Percentiles rank a stretch among this genome's conserved stretches.
Conservation (phyloP, 768 basidiomycete genomes). For the Dioszegia hungarica region DNA sequence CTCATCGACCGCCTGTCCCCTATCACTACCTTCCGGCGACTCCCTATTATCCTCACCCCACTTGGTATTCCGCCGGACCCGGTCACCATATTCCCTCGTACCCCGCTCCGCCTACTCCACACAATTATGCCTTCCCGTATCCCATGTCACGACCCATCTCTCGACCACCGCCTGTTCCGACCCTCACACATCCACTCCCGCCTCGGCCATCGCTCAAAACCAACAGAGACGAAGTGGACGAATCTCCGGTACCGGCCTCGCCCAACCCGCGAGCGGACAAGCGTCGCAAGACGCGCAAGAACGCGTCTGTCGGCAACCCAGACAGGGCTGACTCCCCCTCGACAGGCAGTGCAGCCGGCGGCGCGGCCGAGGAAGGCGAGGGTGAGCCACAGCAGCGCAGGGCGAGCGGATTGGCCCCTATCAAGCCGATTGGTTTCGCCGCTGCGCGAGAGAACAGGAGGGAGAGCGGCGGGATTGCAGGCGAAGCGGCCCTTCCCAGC, state of each 20-base stretch:
- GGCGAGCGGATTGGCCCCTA: conserved; percentile 14
- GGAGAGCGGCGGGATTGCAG: conserved; percentile 9
- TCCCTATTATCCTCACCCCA: too few relatives aligned
- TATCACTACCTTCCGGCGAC: not conserved
- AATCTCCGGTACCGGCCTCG: not conserved
- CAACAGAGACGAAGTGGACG: conserved; percentile 1
- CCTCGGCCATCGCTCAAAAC: not conserved
- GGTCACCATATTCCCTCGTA: too few relatives aligned
- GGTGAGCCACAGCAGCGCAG: not conserved
- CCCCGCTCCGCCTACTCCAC: too few relatives aligned
- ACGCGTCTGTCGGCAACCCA: not conserved
- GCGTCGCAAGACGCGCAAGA: conserved; percentile 13
- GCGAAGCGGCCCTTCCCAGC: conserved; percentile 22
- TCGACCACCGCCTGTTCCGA: not conserved
- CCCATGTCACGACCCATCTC: not conserved
- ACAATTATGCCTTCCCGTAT: not conserved
- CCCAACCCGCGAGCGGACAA: conserved; percentile 17
- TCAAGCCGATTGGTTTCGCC: conserved; percentile 43
- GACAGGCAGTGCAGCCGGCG: not conserved
- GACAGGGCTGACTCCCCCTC: not conserved
- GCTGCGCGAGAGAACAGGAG: conserved; percentile 28
- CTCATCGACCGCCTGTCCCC: not conserved
- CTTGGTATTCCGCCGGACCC: too few relatives aligned
- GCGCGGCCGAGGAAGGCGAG: not conserved
- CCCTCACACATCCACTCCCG: too few relatives aligned